Evolutionary conservation across 768 basidiomycete genomes (phyloP), one percentile per base, ranked within the genome.

Genomic region (Hortiboletus campestris): DNA sequence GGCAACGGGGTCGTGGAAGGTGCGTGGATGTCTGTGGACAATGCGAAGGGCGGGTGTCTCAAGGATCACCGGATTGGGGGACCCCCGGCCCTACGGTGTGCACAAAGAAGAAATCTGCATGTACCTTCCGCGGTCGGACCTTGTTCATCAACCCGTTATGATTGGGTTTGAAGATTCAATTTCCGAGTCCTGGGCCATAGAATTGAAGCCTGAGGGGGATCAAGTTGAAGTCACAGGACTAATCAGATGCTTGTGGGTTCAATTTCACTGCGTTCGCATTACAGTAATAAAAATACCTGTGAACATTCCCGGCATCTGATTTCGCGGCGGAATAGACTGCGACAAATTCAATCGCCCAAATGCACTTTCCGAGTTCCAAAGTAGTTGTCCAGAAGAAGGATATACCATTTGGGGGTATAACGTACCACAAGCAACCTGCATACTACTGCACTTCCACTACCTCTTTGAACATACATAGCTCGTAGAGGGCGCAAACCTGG

Each of bases 371-470:
- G 39, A 17, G 35, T 7, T n/a, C 31, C 32, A 10, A 34, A 13
- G 13, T 39, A 10, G 38, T 39, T 19, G 38, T 9, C n/a, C n/a
- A n/a, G 38, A 39, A 39, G n/a, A 14, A 39, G 36, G n/a, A 39
- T 25, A 41, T 53, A 20, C 45, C 57, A 35, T 48, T 59, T 59
- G 36, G 4, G 53, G 51, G 6, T 31, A 17, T 36, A 12, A 36
- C 38, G 38, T 41, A 9, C 38, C 31, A 20, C 46, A 34, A 34
- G 17, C 29, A 10, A 8, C 36, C 3, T n/a, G 17, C 38, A 7
- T 8, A 17, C 36, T 38, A 20, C 13, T 9, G 8, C 47, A 19
- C 3, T 42, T 46, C 25, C 22, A 34, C 22, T 40, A n/a, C n/a
- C n/a, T n/a, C n/a, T 19, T 31, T 31, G 38, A 43, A 28, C 42